Evolutionary conservation across 768 basidiomycete genomes (phyloP), one percentile per base, ranked within the genome.

Genomic region (Lyophyllum semitale): DNA sequence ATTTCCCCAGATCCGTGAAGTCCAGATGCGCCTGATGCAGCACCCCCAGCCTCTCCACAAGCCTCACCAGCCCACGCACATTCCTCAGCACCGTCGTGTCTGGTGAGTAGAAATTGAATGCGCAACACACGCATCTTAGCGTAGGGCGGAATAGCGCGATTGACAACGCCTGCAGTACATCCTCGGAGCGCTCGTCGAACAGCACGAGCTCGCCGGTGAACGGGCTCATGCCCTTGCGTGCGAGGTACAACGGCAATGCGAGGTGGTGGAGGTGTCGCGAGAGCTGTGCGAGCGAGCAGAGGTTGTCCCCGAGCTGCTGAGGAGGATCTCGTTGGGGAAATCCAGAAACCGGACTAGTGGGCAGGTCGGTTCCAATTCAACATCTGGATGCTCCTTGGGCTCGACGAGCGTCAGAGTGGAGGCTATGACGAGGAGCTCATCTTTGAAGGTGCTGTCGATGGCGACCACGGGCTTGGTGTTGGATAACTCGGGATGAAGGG

Each of bases 241-340:
- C 56, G 20, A 71, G 63, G 48, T 66, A 69, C 25, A 65, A 23
- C 1, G 67, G 63, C 13, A 71, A 59, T 0, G 67, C 64, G 38
- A 70, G 54, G 45, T 63, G 52, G 56, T 73, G 66, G 11, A 71
- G 45, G 27, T 62, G 60, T 26, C 61, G 58, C 12, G 62, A 71
- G 20, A 65, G 49, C 35, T 62, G 48, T 2, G 63, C 55, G 18
- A 71, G 53, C 1, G 32, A 18, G 54, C 53, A 63, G 4, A 73
- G 51, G 33, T 65, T 63, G 37, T 65, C 62, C 2, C 55, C 48
- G 17, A 68, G 51, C 25, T 63, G 45, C 27, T 59, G 50, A 67
- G 57, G n/a, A 71, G 51, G 33, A 71, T 59, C 51, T 73, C 71
- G 18, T 64, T 67, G 1, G 71, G 71, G n/a, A 73, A 55, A 44